Percentiles rank a stretch among this genome's conserved stretches.
Conservation (phyloP, 768 basidiomycete genomes). For the Lactarius psammicola region DNA sequence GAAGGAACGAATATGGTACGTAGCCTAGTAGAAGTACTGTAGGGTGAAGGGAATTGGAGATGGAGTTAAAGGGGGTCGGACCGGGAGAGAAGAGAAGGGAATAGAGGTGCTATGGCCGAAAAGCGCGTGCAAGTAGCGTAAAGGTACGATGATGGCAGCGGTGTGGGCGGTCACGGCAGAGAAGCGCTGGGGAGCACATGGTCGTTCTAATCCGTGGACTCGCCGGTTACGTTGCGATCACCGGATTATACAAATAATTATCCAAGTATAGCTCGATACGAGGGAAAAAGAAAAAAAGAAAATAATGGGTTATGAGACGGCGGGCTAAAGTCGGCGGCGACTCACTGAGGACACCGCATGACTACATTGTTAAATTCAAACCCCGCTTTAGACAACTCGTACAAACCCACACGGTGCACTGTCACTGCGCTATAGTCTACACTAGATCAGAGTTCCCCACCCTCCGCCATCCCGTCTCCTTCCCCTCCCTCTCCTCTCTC, state of each 20-base stretch:
- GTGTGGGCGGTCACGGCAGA: conserved; percentile 12
- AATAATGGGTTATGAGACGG: background rate
- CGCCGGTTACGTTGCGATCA: background rate
- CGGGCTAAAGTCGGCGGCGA: background rate
- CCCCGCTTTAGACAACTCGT: conserved; percentile 34
- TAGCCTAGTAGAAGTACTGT: background rate
- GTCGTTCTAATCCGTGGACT: conserved; percentile 12
- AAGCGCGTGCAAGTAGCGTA: background rate
- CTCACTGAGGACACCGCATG: conserved; percentile 14
- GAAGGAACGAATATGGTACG: background rate
- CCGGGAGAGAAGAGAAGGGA: background rate
- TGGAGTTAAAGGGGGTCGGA: background rate
- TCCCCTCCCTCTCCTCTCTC: conserved; percentile 32
- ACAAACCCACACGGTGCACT: conserved; percentile 35
- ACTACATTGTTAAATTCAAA: conserved; percentile 25
- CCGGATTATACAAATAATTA: background rate
- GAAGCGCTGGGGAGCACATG: conserved; percentile 30
- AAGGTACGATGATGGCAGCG: background rate
- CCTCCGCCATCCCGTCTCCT: background rate
- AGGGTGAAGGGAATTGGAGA: background rate
- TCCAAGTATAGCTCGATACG: background rate
- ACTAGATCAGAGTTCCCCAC: conserved; percentile 11
- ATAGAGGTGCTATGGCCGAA: background rate
- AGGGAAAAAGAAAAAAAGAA: background rate
- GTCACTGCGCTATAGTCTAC: conserved; percentile 6